phyloP scores from a whole-genome alignment of 2,329 filamentous ascomycete species.

The Fusarium temperatum region DNA sequence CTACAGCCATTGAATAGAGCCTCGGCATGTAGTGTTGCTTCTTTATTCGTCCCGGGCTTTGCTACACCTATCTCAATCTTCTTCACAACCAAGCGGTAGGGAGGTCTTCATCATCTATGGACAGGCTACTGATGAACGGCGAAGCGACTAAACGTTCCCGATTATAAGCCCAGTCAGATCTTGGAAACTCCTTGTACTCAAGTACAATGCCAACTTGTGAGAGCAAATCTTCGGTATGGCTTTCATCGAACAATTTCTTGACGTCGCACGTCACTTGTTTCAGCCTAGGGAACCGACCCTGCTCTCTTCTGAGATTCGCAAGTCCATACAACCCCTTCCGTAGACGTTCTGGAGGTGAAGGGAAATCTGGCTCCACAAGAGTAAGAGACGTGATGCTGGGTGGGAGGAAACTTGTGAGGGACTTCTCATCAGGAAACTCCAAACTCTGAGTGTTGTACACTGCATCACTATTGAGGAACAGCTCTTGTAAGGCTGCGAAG shows the following conservation, averaged over 20 bases:
- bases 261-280: constrained; percentile 1
- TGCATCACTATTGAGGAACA: constrained; percentile 8
- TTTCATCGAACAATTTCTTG: background rate
- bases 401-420: background rate
- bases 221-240: background rate
- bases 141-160: background rate
- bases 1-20: background rate
- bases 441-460: constrained; percentile 1
- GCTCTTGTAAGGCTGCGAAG: constrained; percentile 10
- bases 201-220: background rate
- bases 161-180: background rate
- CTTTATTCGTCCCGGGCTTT: background rate
- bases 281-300: background rate
- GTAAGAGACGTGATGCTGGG: constrained; percentile 8
- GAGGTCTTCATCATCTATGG: background rate
- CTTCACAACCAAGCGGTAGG: background rate
- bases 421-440: background rate
- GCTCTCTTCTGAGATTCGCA: background rate
- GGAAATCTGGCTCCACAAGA: background rate
- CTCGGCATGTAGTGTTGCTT: background rate
- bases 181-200: background rate
- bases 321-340: background rate
- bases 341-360: background rate
- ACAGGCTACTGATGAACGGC: background rate
- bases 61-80: background rate